Conservation (phyloP, 495 filamentous ascomycete species). For the Diplogelasinospora grovesii region DNA sequence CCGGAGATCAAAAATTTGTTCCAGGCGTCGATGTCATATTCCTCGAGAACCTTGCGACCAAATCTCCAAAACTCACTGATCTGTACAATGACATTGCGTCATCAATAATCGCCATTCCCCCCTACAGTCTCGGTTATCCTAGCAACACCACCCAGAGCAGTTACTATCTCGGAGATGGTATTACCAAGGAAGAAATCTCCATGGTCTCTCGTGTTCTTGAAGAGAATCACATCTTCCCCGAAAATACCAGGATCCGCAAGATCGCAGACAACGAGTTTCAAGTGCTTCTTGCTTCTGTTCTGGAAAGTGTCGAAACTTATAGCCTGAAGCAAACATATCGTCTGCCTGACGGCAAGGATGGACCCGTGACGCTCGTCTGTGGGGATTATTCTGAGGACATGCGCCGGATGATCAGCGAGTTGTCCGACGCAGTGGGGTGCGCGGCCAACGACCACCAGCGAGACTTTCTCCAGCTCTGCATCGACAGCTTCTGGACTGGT, state of each 20-base stretch:
- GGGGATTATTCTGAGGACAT: slow-evolving; percentile 54
- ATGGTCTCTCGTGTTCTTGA: slow-evolving; percentile 12
- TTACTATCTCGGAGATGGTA: slow-evolving; percentile 15
- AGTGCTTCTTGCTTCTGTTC: slow-evolving; percentile 5
- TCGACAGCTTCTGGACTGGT: slow-evolving; percentile 32
- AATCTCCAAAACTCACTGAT: neutral
- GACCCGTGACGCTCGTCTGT: slow-evolving; percentile 55
- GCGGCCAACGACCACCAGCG: slow-evolving; percentile 27
- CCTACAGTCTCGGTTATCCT: slow-evolving; percentile 7
- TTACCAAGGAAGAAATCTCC: slow-evolving; percentile 15
- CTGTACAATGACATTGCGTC: neutral
- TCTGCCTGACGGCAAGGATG: slow-evolving; percentile 19
- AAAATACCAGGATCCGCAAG: slow-evolving; percentile 23
- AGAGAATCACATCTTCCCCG: slow-evolving; percentile 11
- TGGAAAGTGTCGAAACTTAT: too few relatives aligned
- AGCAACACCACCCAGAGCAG: slow-evolving; percentile 11
- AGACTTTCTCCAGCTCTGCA: slow-evolving; percentile 21
- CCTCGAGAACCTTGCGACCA: slow-evolving; percentile 1
- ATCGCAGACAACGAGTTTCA: slow-evolving; percentile 1
- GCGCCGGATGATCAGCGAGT: slow-evolving; percentile 31
- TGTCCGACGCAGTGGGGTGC: slow-evolving; percentile 54
- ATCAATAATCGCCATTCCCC: neutral
- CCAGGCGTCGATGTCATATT: slow-evolving; percentile 8
- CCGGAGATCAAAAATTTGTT: slow-evolving; percentile 27
- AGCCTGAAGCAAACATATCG: neutral